Evolutionary conservation across 257 asterid species (phyloP).

Genomic region (Solanum sparsipilum): DNA sequence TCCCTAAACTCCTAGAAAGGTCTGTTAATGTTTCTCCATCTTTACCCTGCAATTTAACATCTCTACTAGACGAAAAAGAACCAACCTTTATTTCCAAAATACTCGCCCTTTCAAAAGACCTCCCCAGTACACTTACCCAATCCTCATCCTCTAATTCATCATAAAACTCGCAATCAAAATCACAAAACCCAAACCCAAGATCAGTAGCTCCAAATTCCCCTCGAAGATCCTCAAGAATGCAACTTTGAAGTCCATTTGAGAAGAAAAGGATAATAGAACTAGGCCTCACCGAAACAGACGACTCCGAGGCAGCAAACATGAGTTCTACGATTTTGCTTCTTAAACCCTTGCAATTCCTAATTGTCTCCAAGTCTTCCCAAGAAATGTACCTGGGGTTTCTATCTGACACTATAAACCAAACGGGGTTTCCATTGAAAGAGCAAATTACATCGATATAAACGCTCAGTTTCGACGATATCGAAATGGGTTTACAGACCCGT

Average conservation of each 20-base stretch:
- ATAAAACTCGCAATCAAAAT: conserved; percentile 11
- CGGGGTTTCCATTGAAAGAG: conserved; percentile 61
- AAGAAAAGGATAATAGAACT: conserved; percentile 56
- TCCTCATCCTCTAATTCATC: conserved; percentile 36
- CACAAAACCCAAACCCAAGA: conserved; percentile 28
- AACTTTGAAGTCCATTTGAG: conserved; percentile 48
- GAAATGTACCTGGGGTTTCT: conserved; percentile 60
- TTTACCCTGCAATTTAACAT: not conserved
- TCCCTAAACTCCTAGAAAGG: not conserved
- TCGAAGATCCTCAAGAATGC: conserved; percentile 24
- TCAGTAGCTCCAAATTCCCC: conserved; percentile 44
- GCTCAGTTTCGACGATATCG: conserved; percentile 14
- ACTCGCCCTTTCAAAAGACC: conserved; percentile 48
- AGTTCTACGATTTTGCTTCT: conserved; percentile 28
- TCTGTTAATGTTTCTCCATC: not conserved
- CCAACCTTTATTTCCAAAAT: conserved; percentile 33
- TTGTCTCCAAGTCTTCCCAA: conserved; percentile 23
- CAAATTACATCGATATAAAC: conserved; percentile 69
- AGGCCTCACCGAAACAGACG: conserved; percentile 53
- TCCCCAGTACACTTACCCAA: conserved; percentile 50
- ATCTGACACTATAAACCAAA: conserved; percentile 80
- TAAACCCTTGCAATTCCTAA: conserved; percentile 34
- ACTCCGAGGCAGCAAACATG: conserved; percentile 46
- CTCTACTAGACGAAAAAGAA: not conserved
- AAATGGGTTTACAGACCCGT: conserved; percentile 68